These are phyloP conservation scores for Poa pratensis DNA, from an alignment of 176 grass and related monocot species.

Conservation along the genomic window DNA sequence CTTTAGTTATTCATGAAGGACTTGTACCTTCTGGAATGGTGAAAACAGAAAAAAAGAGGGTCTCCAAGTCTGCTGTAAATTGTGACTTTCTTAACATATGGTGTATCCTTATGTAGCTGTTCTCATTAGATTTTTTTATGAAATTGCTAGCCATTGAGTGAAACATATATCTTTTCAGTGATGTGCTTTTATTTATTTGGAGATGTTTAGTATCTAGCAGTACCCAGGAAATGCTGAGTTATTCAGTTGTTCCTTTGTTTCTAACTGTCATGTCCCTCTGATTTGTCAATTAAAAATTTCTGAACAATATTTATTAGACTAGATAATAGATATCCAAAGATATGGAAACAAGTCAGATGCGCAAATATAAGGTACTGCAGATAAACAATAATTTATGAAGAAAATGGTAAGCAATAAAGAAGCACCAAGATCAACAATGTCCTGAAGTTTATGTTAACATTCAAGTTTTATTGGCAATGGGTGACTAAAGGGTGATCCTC, in stretches of 20 bases:
- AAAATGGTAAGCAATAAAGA: constrained; percentile 8
- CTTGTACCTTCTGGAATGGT: not conserved
- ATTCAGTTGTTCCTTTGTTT: constrained; percentile 22
- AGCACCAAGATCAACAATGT: constrained; percentile 6
- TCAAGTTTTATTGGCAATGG: not conserved
- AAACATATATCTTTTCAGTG: not conserved
- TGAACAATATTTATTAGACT: not conserved
- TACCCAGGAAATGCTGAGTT: not conserved
- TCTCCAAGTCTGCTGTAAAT: not conserved
- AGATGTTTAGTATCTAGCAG: not conserved
- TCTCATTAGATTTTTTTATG: not conserved
- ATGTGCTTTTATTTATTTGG: not conserved
- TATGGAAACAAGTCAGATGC: not conserved
- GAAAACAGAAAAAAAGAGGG: not conserved
- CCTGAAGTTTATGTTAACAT: not conserved
- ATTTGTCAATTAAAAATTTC: not conserved
- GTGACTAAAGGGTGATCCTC: not conserved
- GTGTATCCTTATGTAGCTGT: constrained; percentile 11
- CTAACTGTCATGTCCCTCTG: not conserved
- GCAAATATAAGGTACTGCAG: not conserved
- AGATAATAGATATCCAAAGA: not conserved
- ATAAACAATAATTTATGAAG: not conserved
- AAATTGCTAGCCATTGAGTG: not conserved
- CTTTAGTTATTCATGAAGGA: constrained; percentile 56
- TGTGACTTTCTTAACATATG: constrained; percentile 5